Evolutionary conservation across 192 early-diverging fungal genomes (phyloP).

Genomic region (Backusella mclennaniae): DNA sequence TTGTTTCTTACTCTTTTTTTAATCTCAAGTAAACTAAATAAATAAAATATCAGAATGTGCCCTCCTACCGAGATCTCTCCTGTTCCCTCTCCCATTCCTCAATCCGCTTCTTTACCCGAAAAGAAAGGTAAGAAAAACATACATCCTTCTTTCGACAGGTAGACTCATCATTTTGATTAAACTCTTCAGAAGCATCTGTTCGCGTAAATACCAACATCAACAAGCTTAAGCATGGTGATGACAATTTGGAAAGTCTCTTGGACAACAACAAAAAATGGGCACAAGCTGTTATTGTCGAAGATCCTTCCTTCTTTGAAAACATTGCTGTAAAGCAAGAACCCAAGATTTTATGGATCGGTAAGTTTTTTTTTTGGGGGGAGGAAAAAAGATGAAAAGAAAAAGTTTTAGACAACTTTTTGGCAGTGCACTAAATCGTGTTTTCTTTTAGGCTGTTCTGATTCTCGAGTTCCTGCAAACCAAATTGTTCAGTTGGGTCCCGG

Average conservation of each 20-base stretch:
- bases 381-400: neutral
- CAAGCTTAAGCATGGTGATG: conserved; percentile 31
- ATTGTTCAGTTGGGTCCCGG: conserved; percentile 70
- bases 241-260: conserved; percentile 32
- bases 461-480: conserved; percentile 84
- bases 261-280: conserved; percentile 69
- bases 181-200: neutral
- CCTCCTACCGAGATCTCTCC: neutral
- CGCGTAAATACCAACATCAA: neutral
- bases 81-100: neutral
- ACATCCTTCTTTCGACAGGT: neutral
- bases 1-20: neutral
- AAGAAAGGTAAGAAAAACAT: neutral
- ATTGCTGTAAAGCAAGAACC: conserved; percentile 77
- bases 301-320: conserved; percentile 71
- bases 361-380: neutral
- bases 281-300: conserved; percentile 44
- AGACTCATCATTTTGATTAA: neutral
- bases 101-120: neutral
- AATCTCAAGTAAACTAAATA: neutral
- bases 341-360: conserved; percentile 84
- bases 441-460: conserved; percentile 81
- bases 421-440: neutral
- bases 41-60: neutral
- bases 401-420: neutral